Evolutionary conservation across 2,329 filamentous ascomycete species (phyloP), one percentile per base, ranked within the genome.

Genomic region (Fusarium robinianum): DNA sequence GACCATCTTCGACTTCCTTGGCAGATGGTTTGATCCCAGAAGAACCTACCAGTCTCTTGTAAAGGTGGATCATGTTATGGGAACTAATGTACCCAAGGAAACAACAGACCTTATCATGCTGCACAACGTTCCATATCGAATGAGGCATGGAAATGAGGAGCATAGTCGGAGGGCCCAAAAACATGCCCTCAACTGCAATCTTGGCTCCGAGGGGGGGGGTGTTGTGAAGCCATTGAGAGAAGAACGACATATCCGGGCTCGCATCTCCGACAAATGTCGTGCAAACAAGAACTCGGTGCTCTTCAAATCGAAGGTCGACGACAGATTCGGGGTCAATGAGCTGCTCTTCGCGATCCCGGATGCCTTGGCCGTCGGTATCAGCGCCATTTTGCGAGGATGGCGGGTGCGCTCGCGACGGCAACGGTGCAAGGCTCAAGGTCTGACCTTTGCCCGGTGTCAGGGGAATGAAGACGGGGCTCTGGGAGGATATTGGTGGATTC

Each of bases 251-350:
- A 50, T 85, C 81, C 9, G 80, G 74, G 53, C 79, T 84, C 3
- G 81, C 79, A 54, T 85, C 81, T 18, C 81, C 81, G 18, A 84
- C 79, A 59, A 84, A 85, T 0, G 81, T 85, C 0, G 82, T 85
- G 61, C 82, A 85, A 2, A 84, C 81, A 8, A 85, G 67, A n/a
- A 84, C 78, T 51, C 82, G 74, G 7, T 76, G 72, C 55, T 85
- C 80, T 21, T 84, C 80, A 55, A 85, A 83, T 8, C 75, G 77
- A 14, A 85, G 67, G 51, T 81, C 78, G 5, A 75, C 69, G 2
- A 77, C 73, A 3, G 74, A 70, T 12, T 72, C 72, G 6, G 74
- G 71, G 22, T 75, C 71, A 48, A 79, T 74, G 24, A 71, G 57
- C 17, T 70, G 64, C 19, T 75, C 72, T 37, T 70, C 65, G 21